Evolutionary conservation across 2,329 filamentous ascomycete species (phyloP).

Genomic region (Diaporthe nobilis): DNA sequence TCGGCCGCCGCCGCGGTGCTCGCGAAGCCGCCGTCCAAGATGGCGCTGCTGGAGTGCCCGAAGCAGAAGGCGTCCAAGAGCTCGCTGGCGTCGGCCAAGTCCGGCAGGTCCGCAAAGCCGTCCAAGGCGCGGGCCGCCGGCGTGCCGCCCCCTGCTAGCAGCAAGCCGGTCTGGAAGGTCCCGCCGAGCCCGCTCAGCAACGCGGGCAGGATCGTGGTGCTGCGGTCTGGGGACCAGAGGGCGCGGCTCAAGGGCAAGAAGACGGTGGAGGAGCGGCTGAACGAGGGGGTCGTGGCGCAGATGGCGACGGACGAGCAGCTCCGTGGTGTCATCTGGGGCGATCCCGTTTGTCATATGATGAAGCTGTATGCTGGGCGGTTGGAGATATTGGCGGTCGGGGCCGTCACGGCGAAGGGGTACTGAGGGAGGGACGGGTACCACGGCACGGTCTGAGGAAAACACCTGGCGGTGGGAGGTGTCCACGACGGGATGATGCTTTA

Average conservation of each 20-base stretch:
- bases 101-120: constrained; percentile 47
- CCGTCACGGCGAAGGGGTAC: constrained; percentile 65
- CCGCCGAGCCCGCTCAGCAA: constrained; percentile 77
- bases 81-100: constrained; percentile 48
- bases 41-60: constrained; percentile 41
- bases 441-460: not conserved
- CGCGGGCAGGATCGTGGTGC: constrained; percentile 77
- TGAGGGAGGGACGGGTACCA: constrained; percentile 4
- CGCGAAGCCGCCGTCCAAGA: constrained; percentile 28
- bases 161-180: constrained; percentile 71
- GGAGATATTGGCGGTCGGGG: constrained; percentile 78
- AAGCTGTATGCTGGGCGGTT: constrained; percentile 80
- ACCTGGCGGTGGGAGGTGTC: not conserved
- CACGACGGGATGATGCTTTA: constrained; percentile 25
- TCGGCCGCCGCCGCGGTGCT: constrained; percentile 36
- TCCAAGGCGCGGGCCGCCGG: constrained; percentile 11
- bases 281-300: constrained; percentile 77
- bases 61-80: constrained; percentile 49
- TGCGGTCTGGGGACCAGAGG: constrained; percentile 66
- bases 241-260: constrained; percentile 58
- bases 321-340: constrained; percentile 81
- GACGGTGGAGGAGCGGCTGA: constrained; percentile 64
- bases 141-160: constrained; percentile 21
- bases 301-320: constrained; percentile 78
- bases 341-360: constrained; percentile 87